phyloP scores from a whole-genome alignment of 441 rosid species.

The Eruca vesicaria region DNA sequence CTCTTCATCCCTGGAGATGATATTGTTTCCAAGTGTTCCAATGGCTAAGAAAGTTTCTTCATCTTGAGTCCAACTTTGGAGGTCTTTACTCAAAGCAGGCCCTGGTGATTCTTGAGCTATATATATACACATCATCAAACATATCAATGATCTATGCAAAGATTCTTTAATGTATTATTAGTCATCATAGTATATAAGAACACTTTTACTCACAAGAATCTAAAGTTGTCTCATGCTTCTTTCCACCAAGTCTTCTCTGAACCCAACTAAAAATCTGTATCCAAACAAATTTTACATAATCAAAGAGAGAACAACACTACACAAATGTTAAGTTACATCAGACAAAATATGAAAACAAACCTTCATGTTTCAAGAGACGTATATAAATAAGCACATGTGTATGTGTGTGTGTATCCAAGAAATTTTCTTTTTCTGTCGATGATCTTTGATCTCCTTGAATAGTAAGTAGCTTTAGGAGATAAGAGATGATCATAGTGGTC shows the following conservation, averaged over 20 bases:
- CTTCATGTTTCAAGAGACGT: slow-evolving; percentile 32
- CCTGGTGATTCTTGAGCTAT: slow-evolving; percentile 31
- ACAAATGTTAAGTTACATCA: not conserved
- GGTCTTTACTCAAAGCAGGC: slow-evolving; percentile 22
- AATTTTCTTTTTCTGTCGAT: slow-evolving; percentile 29
- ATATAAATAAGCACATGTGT: not conserved
- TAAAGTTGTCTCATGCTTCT: slow-evolving; percentile 36
- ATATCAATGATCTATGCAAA: slow-evolving; percentile 1
- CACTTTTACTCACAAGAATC: slow-evolving; percentile 41
- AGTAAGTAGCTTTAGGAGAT: slow-evolving; percentile 21
- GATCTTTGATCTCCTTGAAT: slow-evolving; percentile 15
- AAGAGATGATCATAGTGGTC: slow-evolving; percentile 33
- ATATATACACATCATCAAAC: slow-evolving; percentile 4
- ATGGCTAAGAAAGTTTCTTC: slow-evolving; percentile 34
- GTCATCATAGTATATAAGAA: not conserved
- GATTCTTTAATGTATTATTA: not conserved
- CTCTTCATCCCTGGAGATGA: slow-evolving; percentile 25
- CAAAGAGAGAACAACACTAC: slow-evolving; percentile 6
- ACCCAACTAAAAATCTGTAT: slow-evolving; percentile 69
- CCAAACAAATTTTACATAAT: slow-evolving; percentile 1
- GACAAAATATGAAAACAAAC: slow-evolving; percentile 24
- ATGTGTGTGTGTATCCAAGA: slow-evolving; percentile 2
- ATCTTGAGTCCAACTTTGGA: slow-evolving; percentile 30
- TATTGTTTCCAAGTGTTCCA: slow-evolving; percentile 36
- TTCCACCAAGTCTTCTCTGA: slow-evolving; percentile 51